Percentiles rank a stretch among this genome's conserved stretches.
Conservation (phyloP, 2,329 filamentous ascomycete genomes). For the Penicillium sumatraense region DNA sequence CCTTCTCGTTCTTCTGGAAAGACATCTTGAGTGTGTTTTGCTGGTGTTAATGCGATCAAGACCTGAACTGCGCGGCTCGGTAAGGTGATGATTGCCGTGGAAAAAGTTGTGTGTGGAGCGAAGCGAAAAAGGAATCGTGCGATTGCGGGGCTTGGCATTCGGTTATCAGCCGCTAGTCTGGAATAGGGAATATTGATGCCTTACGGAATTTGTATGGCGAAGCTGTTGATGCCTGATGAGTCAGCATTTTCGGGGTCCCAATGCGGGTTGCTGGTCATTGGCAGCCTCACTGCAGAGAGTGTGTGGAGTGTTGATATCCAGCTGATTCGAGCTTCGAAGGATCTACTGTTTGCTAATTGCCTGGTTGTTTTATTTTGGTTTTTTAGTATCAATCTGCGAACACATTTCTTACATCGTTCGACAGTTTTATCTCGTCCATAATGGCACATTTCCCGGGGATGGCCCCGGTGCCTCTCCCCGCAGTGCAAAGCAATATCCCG, state of each 20-base stretch:
- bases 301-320: slow-evolving; percentile 10
- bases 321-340: neutral
- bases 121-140: slow-evolving; percentile 26
- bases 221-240: slow-evolving; percentile 4
- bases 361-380: too few relatives aligned
- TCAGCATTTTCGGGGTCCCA: slow-evolving; percentile 22
- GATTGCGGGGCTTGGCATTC: slow-evolving; percentile 39
- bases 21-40: slow-evolving; percentile 69
- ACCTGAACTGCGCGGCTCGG: slow-evolving; percentile 78
- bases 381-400: too few relatives aligned
- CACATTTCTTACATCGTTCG: too few relatives aligned
- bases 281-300: neutral
- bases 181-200: slow-evolving; percentile 24
- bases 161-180: slow-evolving; percentile 46
- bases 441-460: slow-evolving; percentile 68
- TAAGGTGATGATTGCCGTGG: slow-evolving; percentile 72
- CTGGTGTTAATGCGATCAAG: slow-evolving; percentile 64
- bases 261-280: slow-evolving; percentile 15
- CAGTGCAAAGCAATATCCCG: slow-evolving; percentile 68
- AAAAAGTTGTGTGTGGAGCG: slow-evolving; percentile 27
- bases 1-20: slow-evolving; percentile 95
- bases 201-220: neutral
- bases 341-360: neutral
- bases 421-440: too few relatives aligned
- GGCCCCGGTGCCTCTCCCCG: slow-evolving; percentile 74